Base-by-base conservation (phyloP, 2,329 filamentous ascomycete genomes). In the Aspergillus udagawae region DNA sequence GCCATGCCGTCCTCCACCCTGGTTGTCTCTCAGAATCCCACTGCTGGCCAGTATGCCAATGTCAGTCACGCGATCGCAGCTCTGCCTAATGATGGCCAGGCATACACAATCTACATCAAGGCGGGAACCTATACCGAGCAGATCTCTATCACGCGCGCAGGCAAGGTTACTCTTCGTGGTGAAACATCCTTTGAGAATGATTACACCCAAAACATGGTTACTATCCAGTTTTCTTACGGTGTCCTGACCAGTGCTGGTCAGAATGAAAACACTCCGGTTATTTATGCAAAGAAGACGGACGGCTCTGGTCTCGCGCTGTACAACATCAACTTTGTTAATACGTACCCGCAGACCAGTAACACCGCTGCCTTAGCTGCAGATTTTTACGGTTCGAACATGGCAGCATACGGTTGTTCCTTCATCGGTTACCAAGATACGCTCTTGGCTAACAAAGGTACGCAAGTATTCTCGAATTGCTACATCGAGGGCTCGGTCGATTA, bases 51-150 rank as follows among this genome's bases (percentile, higher is more conserved):
- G 38, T 80, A 76, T 56, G 62, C 67, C 21, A 77, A 73, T 4
- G 71, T 81, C 1, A 71, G 74, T 3, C 73, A 77, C 14, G 79
- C 79, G 6, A 70, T 80, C 21, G 72, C 70, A 12, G 77, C 77
- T 9, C 66, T 81, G 9, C 76, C 77, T 10, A 74, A 70, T 49
- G 74, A 79, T 51, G 68, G 71, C 41, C 67, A 74, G 32, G 63
- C 71, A 10, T 75, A 78, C 56, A 73, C 71, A 6, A 77, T 79
- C 49, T 69, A 70, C 51, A 72, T 79, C 58, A 67, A 70, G 45
- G 64, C 71, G n/a, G 77, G 77, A 28, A 72, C 71, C 4, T 79
- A 79, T 59, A 71, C 64, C 3, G 76, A 79, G 67, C 74, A 77
- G 57, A 63, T 79, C 14, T 70, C 65, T 14, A 70, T 79, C 44